Percentiles rank a stretch among this genome's conserved stretches.
These are phyloP conservation scores for Aspergillus texensis DNA, from an alignment of 2,329 filamentous ascomycete species.

Conservation along the genomic window DNA sequence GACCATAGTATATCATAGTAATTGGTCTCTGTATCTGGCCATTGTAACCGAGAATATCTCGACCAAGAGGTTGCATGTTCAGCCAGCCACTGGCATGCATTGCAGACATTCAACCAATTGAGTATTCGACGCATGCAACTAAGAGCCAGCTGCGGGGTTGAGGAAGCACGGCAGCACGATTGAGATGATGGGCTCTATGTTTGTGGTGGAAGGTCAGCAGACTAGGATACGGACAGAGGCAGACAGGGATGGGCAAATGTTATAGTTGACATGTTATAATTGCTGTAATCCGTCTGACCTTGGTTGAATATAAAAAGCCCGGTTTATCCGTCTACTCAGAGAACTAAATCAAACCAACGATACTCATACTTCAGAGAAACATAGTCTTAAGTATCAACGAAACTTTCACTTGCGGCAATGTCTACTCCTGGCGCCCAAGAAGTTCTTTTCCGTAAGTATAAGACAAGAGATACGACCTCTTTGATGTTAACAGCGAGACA, in stretches of 20 bases:
- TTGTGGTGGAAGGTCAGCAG: background rate
- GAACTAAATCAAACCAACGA: background rate
- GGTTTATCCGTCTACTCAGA: background rate
- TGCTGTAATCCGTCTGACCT: background rate
- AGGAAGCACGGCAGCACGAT: background rate
- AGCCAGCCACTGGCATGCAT: background rate
- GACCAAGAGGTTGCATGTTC: background rate
- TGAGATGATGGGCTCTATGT: background rate
- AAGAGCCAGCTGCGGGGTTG: background rate
- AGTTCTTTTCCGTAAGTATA: conserved; percentile 1
- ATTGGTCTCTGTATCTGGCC: background rate
- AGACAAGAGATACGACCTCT: background rate
- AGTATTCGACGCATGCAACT: background rate
- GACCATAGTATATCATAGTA: background rate
- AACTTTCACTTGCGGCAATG: background rate
- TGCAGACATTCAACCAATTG: background rate
- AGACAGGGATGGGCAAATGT: no score
- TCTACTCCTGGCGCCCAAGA: conserved; percentile 1
- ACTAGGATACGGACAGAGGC: background rate
- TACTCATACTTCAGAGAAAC: background rate
- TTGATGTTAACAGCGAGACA: background rate
- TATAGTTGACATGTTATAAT: no score
- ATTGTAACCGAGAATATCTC: background rate
- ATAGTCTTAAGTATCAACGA: background rate
- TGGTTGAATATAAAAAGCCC: background rate